phyloP scores from a whole-genome alignment of 768 basidiomycete genomes.

The Rickenella mellea region DNA sequence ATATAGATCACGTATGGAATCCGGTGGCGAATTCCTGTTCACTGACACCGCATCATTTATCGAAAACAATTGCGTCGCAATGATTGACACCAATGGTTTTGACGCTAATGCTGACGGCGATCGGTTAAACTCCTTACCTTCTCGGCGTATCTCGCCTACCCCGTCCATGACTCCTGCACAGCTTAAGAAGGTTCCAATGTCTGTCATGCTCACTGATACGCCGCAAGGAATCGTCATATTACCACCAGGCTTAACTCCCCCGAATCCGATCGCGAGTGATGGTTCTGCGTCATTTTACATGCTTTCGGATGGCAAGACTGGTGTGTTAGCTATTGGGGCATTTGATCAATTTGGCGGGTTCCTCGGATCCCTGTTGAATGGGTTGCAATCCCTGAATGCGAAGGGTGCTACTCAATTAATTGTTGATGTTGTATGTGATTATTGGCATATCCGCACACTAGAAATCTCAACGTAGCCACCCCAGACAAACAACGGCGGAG shows the following conservation, averaged over 20 bases:
- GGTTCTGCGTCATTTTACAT: slow-evolving; percentile 47
- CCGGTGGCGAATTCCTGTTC: slow-evolving; percentile 33
- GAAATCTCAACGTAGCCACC: background rate
- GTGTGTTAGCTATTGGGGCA: slow-evolving; percentile 48
- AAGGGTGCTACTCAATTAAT: slow-evolving; percentile 43
- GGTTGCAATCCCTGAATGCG: slow-evolving; percentile 35
- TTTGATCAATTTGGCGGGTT: slow-evolving; percentile 41
- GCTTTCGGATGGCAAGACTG: slow-evolving; percentile 41
- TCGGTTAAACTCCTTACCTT: background rate
- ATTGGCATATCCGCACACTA: background rate
- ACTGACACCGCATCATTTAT: slow-evolving; percentile 39
- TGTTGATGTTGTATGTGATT: slow-evolving; percentile 38
- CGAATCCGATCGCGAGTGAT: slow-evolving; percentile 30
- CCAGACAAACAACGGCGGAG: slow-evolving; percentile 23
- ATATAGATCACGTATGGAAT: slow-evolving; percentile 45
- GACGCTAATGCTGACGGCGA: slow-evolving; percentile 16
- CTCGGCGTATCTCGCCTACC: slow-evolving; percentile 13
- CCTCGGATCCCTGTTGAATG: slow-evolving; percentile 32
- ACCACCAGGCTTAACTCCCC: slow-evolving; percentile 27
- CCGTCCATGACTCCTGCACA: slow-evolving; percentile 9
- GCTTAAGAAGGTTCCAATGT: slow-evolving; percentile 26
- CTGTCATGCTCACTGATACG: slow-evolving; percentile 38
- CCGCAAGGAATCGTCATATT: slow-evolving; percentile 32
- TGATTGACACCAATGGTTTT: slow-evolving; percentile 35
- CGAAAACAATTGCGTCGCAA: slow-evolving; percentile 43